Conservation (phyloP, 345 rosid species). For the Citrus sinensis region DVS_A1.0 CM039162.1:30451501-30452000, state of each 20-base stretch:
- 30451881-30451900: slow-evolving; percentile 86
- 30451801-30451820: slow-evolving; percentile 99
- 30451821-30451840: slow-evolving; percentile 96
- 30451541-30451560: slow-evolving; percentile 98
- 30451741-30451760: slow-evolving; percentile 95
- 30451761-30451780: slow-evolving; percentile 98
- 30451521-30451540: slow-evolving; percentile 98
- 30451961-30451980: slow-evolving; percentile 90
- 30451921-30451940: slow-evolving; percentile 86
- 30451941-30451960: slow-evolving; percentile 96
- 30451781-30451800: slow-evolving; percentile 95
- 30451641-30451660: not conserved
- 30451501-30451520: slow-evolving; percentile 83
- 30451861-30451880: slow-evolving; percentile 99
- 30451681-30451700: slow-evolving; percentile 90
- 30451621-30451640: slow-evolving; percentile 5
- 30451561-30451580: slow-evolving; percentile 99
- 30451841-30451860: slow-evolving; percentile 86
- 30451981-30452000: slow-evolving; percentile 79
- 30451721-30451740: slow-evolving; percentile 98
- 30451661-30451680: slow-evolving; percentile 24
- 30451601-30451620: not conserved
- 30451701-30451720: slow-evolving; percentile 87
- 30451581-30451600: slow-evolving; percentile 27
- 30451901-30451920: slow-evolving; percentile 98